Percentiles rank a stretch among this genome's conserved stretches.
Evolutionary conservation across 768 basidiomycete species (phyloP).

Genomic region (Suillus subluteus): DNA sequence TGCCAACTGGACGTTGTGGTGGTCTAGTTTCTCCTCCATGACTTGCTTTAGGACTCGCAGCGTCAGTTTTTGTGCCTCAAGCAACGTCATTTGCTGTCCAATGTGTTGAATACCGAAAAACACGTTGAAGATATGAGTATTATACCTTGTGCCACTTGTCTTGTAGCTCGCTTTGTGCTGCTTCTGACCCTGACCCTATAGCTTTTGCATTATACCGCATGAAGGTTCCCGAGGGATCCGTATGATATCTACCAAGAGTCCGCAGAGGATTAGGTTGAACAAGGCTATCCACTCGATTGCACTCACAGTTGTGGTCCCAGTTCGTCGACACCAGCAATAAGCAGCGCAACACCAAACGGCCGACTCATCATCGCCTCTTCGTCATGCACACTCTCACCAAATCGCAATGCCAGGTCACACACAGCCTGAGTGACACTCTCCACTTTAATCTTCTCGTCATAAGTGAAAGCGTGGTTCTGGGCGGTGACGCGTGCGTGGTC

Average conservation of each 20-base stretch:
- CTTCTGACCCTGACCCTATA: slow-evolving; percentile 97
- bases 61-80: slow-evolving; percentile 85
- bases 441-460: slow-evolving; percentile 95
- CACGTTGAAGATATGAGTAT: not conserved
- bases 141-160: slow-evolving; percentile 94
- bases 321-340: slow-evolving; percentile 98
- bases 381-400: slow-evolving; percentile 98
- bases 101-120: slow-evolving; percentile 16
- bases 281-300: not conserved
- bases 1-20: slow-evolving; percentile 97
- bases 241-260: slow-evolving; percentile 74
- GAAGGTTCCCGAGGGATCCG: slow-evolving; percentile 98
- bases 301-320: slow-evolving; percentile 92
- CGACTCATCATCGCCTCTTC: slow-evolving; percentile 99
- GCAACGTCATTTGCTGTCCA: slow-evolving; percentile 85
- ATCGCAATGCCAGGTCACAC: slow-evolving; percentile 94
- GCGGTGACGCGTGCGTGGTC: slow-evolving; percentile 98
- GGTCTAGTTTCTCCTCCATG: slow-evolving; percentile 99
- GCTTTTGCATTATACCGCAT: slow-evolving; percentile 98
- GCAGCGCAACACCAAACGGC: slow-evolving; percentile 95
- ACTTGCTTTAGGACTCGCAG: slow-evolving; percentile 95
- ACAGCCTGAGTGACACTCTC: slow-evolving; percentile 98
- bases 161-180: slow-evolving; percentile 95
- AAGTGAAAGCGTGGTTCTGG: slow-evolving; percentile 95
- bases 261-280: slow-evolving; percentile 11